Evolutionary conservation across 352 stramenopile genomes (phyloP).

Genomic region (Plasmopara viticola): DNA sequence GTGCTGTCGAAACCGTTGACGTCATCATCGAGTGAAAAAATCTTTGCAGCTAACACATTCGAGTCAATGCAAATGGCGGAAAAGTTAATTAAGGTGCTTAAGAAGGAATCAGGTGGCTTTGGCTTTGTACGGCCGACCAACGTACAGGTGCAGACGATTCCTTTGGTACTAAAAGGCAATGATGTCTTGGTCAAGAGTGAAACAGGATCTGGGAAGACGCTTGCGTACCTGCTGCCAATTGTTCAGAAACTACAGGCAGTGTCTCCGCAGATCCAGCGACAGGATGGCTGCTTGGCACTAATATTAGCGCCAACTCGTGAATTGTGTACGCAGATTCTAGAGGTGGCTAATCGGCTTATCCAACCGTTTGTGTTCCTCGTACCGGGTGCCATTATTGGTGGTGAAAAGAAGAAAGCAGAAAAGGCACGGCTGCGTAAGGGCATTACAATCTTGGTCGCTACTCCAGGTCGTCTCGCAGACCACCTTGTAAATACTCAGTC

Average conservation of each 20-base stretch:
- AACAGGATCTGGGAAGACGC: constrained; percentile 95
- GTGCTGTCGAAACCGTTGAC: constrained; percentile 66
- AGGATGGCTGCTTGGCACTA: constrained; percentile 87
- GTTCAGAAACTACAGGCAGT: constrained; percentile 82
- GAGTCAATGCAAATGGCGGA: constrained; percentile 62
- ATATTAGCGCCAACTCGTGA: constrained; percentile 94
- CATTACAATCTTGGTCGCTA: constrained; percentile 96
- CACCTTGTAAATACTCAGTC: constrained; percentile 92
- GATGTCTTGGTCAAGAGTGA: constrained; percentile 94
- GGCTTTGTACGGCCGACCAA: constrained; percentile 69
- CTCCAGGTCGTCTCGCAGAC: constrained; percentile 95
- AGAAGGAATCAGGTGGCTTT: constrained; percentile 62
- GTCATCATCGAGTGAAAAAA: constrained; percentile 75
- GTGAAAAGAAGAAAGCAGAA: constrained; percentile 90
- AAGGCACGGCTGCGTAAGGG: constrained; percentile 83
- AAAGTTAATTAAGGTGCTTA: constrained; percentile 60
- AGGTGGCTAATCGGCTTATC: constrained; percentile 92
- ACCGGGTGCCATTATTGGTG: constrained; percentile 89
- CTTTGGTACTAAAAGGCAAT: constrained; percentile 52
- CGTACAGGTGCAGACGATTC: constrained; percentile 81
- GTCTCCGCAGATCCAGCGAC: constrained; percentile 61
- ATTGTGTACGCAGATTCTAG: constrained; percentile 93
- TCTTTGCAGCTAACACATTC: constrained; percentile 73
- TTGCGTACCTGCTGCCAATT: constrained; percentile 95
- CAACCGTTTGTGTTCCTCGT: constrained; percentile 88